phyloP scores from a whole-genome alignment of 2,329 filamentous ascomycete genomes.

The Fusarium temperatum region DNA sequence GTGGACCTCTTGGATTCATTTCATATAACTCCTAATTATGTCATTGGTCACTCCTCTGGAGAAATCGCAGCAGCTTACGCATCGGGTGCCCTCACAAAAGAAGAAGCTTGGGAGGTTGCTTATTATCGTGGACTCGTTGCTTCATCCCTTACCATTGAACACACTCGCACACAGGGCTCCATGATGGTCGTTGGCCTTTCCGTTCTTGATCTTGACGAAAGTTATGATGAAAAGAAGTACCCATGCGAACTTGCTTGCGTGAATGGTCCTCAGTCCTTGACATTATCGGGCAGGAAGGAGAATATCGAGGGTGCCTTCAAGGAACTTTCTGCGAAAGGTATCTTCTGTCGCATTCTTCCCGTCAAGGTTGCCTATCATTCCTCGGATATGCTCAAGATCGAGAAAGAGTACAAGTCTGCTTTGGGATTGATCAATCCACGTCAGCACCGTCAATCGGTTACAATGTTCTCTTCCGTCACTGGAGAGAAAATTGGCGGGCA shows the following conservation, averaged over 20 bases:
- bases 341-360: constrained; percentile 50
- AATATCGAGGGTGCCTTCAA: constrained; percentile 45
- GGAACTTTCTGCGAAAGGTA: constrained; percentile 43
- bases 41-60: constrained; percentile 58
- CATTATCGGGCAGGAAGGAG: constrained; percentile 52
- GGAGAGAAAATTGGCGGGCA: constrained; percentile 38
- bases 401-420: constrained; percentile 47
- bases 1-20: constrained; percentile 51
- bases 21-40: constrained; percentile 45
- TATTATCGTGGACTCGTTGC: constrained; percentile 53
- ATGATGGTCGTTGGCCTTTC: constrained; percentile 56
- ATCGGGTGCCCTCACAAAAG: constrained; percentile 46
- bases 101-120: constrained; percentile 53
- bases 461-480: constrained; percentile 56
- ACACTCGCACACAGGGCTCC: constrained; percentile 46
- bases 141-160: constrained; percentile 40
- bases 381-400: constrained; percentile 53
- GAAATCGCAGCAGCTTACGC: constrained; percentile 58
- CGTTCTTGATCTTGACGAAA: constrained; percentile 36
- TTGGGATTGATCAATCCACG: constrained; percentile 38
- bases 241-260: constrained; percentile 53
- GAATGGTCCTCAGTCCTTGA: constrained; percentile 56
- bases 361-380: constrained; percentile 57
- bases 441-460: constrained; percentile 9
- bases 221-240: constrained; percentile 36